Conservation (phyloP, 768 basidiomycete species). For the Auriscalpium vulgare region DNA sequence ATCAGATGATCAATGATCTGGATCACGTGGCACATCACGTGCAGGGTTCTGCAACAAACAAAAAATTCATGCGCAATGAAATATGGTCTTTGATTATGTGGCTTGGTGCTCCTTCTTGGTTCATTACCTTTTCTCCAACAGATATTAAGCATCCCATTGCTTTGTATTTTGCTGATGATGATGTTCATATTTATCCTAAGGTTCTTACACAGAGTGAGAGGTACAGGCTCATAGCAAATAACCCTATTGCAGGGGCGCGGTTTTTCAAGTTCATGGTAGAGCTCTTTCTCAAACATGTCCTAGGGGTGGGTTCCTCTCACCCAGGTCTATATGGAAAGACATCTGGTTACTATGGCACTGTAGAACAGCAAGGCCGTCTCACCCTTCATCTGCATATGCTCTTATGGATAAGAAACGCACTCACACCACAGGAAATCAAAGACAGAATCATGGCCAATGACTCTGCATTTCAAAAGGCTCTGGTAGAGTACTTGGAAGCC, state of each 20-base stretch:
- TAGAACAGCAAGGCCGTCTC: conserved; percentile 1
- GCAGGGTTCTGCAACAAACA: conserved; percentile 7
- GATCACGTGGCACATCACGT: conserved; percentile 13
- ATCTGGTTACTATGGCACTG: conserved; percentile 15
- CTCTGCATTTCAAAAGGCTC: conserved; percentile 4
- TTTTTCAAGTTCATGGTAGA: conserved; percentile 16
- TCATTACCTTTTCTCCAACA: conserved; percentile 17
- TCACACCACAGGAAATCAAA: conserved; percentile 14
- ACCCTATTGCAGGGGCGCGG: conserved; percentile 13
- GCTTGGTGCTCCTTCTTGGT: conserved; percentile 14
- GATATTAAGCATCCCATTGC: conserved; percentile 14
- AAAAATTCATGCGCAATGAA: conserved; percentile 13
- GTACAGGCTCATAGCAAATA: neutral
- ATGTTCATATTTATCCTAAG: neutral
- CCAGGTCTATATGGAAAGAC: conserved; percentile 13
- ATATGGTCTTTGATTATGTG: conserved; percentile 12
- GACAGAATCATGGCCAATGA: conserved; percentile 7
- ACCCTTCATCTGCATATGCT: conserved; percentile 19
- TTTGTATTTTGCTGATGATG: conserved; percentile 11
- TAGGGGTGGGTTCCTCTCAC: neutral
- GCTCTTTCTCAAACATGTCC: conserved; percentile 11
- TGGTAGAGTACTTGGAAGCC: conserved; percentile 9
- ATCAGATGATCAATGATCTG: conserved; percentile 5
- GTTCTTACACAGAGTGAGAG: neutral
- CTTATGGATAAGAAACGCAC: conserved; percentile 7